Percentiles rank a stretch among this genome's conserved stretches.
Conservation (phyloP, 208 protist genomes). For the Trypanosoma platydactyli region DNA sequence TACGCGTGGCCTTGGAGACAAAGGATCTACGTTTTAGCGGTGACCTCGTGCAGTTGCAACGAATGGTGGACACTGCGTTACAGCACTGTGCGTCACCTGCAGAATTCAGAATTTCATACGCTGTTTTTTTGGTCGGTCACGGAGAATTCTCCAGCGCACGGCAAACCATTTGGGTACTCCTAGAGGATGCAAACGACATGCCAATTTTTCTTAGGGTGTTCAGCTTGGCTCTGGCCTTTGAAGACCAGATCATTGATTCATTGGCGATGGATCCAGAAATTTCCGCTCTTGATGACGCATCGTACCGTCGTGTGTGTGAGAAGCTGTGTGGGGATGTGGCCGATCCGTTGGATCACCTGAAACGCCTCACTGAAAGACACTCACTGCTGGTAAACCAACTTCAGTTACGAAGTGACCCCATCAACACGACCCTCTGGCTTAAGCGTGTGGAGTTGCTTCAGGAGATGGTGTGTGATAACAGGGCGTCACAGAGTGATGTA, state of each 20-base stretch:
- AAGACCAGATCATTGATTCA: slow-evolving; percentile 75
- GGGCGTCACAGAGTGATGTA: slow-evolving; percentile 33
- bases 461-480: slow-evolving; percentile 42
- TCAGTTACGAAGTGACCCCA: slow-evolving; percentile 50
- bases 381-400: slow-evolving; percentile 68
- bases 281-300: slow-evolving; percentile 29
- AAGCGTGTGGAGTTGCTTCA: slow-evolving; percentile 75
- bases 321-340: slow-evolving; percentile 14
- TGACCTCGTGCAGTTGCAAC: slow-evolving; percentile 34
- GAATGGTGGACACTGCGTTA: slow-evolving; percentile 46
- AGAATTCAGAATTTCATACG: slow-evolving; percentile 49
- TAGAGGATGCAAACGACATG: slow-evolving; percentile 52
- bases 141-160: slow-evolving; percentile 54
- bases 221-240: slow-evolving; percentile 53
- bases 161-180: slow-evolving; percentile 36
- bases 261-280: slow-evolving; percentile 57
- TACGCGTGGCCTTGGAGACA: slow-evolving; percentile 52
- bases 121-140: slow-evolving; percentile 71
- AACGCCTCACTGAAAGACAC: slow-evolving; percentile 41
- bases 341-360: slow-evolving; percentile 45
- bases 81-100: slow-evolving; percentile 50
- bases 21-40: slow-evolving; percentile 49
- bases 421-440: slow-evolving; percentile 61
- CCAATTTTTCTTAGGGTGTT: slow-evolving; percentile 51
- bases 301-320: slow-evolving; percentile 36